Evolutionary conservation across 2,329 filamentous ascomycete species (phyloP).

Genomic region (Hymenoscyphus fraxineus): DNA sequence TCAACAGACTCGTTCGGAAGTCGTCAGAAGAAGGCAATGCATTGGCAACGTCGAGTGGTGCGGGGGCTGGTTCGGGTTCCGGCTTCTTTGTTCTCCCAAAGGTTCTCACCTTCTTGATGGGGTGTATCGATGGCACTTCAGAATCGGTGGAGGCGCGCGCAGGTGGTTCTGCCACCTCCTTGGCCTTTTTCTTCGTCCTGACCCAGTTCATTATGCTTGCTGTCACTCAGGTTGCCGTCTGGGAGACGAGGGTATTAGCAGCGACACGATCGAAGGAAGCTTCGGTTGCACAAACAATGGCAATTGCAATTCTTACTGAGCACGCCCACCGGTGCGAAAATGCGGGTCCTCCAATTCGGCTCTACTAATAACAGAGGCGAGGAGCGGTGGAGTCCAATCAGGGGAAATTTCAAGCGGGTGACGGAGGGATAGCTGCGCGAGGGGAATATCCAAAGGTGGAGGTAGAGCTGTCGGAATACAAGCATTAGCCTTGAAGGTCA

Average conservation of each 20-base stretch:
- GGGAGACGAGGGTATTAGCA: neutral
- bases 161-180: constrained; percentile 48
- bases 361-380: constrained; percentile 6
- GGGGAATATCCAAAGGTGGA: constrained; percentile 11
- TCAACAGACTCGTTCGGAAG: constrained; percentile 91
- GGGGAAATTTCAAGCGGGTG: constrained; percentile 7
- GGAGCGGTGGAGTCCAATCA: constrained; percentile 15
- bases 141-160: constrained; percentile 52
- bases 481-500: constrained; percentile 26
- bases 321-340: constrained; percentile 23
- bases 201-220: constrained; percentile 67
- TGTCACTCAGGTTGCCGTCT: constrained; percentile 11
- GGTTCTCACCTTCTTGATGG: constrained; percentile 44
- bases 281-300: constrained; percentile 17
- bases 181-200: constrained; percentile 66
- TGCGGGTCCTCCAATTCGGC: constrained; percentile 21
- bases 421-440: constrained; percentile 2
- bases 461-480: constrained; percentile 18
- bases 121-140: constrained; percentile 39
- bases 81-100: constrained; percentile 56
- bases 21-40: constrained; percentile 81
- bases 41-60: constrained; percentile 65
- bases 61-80: constrained; percentile 47
- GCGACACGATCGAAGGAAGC: neutral
- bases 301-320: constrained; percentile 21